Percentiles rank a stretch among this genome's conserved stretches.
These are phyloP conservation scores for Aristolochia californica DNA, from an alignment of 164 flowering plant species.

Conservation along the genomic window DNA sequence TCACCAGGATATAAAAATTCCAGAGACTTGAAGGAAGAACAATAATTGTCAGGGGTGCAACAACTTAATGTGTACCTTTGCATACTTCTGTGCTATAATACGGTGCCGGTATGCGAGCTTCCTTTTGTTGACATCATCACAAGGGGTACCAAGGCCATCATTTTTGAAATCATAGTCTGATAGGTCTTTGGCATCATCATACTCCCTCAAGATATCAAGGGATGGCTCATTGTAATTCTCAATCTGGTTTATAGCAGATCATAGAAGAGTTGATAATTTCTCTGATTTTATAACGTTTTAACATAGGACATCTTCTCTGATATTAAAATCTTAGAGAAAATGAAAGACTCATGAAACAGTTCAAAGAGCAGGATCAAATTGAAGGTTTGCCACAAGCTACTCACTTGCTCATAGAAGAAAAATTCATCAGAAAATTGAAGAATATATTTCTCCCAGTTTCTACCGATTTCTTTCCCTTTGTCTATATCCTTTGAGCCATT, in stretches of 20 bases:
- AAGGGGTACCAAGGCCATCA: slow-evolving; percentile 52
- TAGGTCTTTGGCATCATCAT: slow-evolving; percentile 79
- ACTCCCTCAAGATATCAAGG: slow-evolving; percentile 49
- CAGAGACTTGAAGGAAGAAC: no score
- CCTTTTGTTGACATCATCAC: slow-evolving; percentile 54
- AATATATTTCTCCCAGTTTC: slow-evolving; percentile 69
- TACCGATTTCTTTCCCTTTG: slow-evolving; percentile 73
- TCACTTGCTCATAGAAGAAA: slow-evolving; percentile 86
- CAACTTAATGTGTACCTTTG: slow-evolving; percentile 35
- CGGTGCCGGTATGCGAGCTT: slow-evolving; percentile 81
- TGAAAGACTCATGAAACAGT: no score
- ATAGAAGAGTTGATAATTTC: not conserved
- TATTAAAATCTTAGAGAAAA: no score
- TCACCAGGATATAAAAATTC: no score
- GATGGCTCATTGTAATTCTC: slow-evolving; percentile 70
- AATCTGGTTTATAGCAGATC: slow-evolving; percentile 35
- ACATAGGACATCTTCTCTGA: no score
- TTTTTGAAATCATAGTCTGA: slow-evolving; percentile 60
- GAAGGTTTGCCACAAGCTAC: not conserved
- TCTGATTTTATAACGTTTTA: no score
- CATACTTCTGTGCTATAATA: slow-evolving; percentile 49
- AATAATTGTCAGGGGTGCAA: not conserved
- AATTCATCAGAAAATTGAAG: slow-evolving; percentile 55
- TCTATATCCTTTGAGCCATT: slow-evolving; percentile 60
- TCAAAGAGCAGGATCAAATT: no score